These are phyloP conservation scores for Phialocephala sp. DNA, from an alignment of 2,329 filamentous ascomycete genomes.

Conservation along the genomic window DNA sequence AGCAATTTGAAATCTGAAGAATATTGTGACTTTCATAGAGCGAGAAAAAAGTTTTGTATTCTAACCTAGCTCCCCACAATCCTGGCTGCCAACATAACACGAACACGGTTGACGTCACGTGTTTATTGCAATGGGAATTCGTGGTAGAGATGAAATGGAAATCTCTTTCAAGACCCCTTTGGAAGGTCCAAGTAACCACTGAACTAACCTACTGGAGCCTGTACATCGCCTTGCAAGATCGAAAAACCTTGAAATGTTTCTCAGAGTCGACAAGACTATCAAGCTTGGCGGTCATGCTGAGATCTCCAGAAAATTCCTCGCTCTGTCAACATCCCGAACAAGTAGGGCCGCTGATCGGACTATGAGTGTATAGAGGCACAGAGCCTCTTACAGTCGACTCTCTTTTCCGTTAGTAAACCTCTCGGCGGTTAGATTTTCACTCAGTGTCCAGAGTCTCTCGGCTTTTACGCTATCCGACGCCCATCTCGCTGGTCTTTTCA, in stretches of 20 bases:
- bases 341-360: too few relatives aligned
- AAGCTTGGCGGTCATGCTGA: too few relatives aligned
- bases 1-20: too few relatives aligned
- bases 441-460: slow-evolving; percentile 31
- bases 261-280: too few relatives aligned
- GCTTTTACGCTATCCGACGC: slow-evolving; percentile 27
- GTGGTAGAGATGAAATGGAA: neutral
- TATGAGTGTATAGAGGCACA: neutral
- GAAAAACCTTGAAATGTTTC: neutral
- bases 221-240: neutral
- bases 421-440: slow-evolving; percentile 29
- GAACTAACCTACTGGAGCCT: too few relatives aligned
- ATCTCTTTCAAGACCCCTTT: neutral
- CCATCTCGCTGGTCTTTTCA: slow-evolving; percentile 26
- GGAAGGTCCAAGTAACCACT: too few relatives aligned
- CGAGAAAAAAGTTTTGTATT: too few relatives aligned
- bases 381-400: slow-evolving; percentile 13
- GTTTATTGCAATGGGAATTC: neutral
- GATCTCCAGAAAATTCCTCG: too few relatives aligned
- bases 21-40: too few relatives aligned
- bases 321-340: too few relatives aligned
- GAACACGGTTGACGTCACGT: neutral
- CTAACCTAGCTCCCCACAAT: neutral
- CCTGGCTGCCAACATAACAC: neutral
- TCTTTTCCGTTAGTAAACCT: slow-evolving; percentile 1